These are phyloP conservation scores for Pistacia vera DNA, from an alignment of 345 rosid genomes.

Conservation along the genomic window DNA sequence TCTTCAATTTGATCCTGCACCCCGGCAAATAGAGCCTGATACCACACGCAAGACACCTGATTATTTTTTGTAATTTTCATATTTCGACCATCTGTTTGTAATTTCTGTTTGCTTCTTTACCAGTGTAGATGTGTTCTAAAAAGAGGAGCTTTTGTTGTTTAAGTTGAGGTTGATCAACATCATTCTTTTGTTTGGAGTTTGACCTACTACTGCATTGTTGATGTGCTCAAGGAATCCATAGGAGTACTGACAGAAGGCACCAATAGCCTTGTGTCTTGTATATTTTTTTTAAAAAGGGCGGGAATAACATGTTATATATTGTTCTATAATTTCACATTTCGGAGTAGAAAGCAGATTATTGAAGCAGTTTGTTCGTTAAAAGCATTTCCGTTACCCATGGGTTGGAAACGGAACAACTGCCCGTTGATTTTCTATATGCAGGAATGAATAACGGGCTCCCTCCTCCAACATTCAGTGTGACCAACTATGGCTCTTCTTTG, in stretches of 20 bases:
- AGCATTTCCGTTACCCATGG: background rate
- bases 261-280: conserved; percentile 34
- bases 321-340: conserved; percentile 27
- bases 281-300: conserved; percentile 31
- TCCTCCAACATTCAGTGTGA: background rate
- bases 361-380: background rate
- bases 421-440: background rate
- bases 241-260: conserved; percentile 29
- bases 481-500: no score
- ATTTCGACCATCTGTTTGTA: conserved; percentile 39
- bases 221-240: conserved; percentile 30
- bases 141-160: conserved; percentile 39
- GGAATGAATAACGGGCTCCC: background rate
- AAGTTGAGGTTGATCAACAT: conserved; percentile 48
- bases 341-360: conserved; percentile 20
- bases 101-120: conserved; percentile 31
- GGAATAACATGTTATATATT: conserved; percentile 34
- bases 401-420: background rate
- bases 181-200: conserved; percentile 49
- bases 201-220: conserved; percentile 35
- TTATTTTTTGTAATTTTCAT: conserved; percentile 81
- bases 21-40: conserved; percentile 91
- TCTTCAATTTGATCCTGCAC: conserved; percentile 94
- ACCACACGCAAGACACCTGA: conserved; percentile 96
- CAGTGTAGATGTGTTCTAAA: conserved; percentile 54